phyloP scores from a whole-genome alignment of 2,329 filamentous ascomycete genomes.

The Cladosporium sp. region DNA sequence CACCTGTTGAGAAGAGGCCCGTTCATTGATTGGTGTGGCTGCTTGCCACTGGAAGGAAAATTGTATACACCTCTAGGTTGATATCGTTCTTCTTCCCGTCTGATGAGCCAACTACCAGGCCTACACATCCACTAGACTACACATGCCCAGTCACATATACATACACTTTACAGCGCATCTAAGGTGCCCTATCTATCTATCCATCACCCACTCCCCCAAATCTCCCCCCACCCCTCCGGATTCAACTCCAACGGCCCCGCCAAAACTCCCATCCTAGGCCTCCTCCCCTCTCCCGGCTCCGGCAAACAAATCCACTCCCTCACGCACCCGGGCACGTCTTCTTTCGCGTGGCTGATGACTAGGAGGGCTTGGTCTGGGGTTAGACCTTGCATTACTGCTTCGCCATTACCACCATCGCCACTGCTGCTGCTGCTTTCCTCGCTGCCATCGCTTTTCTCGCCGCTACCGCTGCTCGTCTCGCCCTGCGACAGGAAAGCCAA shows the following conservation, averaged over 20 bases:
- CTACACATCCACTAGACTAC: no score
- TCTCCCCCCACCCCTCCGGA: slow-evolving; percentile 26
- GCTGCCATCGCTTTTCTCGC: slow-evolving; percentile 23
- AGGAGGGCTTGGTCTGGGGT: slow-evolving; percentile 71
- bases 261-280: slow-evolving; percentile 61
- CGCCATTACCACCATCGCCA: slow-evolving; percentile 36
- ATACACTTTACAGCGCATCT: not conserved
- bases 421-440: slow-evolving; percentile 26
- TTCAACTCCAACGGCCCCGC: slow-evolving; percentile 31
- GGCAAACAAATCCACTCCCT: slow-evolving; percentile 83
- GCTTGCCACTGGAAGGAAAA: no score
- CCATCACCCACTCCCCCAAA: slow-evolving; percentile 22
- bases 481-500: slow-evolving; percentile 65
- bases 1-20: no score
- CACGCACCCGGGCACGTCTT: slow-evolving; percentile 82
- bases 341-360: slow-evolving; percentile 85
- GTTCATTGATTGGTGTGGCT: no score
- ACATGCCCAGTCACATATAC: no score
- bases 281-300: slow-evolving; percentile 59
- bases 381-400: slow-evolving; percentile 57
- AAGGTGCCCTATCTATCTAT: not conserved
- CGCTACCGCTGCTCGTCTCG: slow-evolving; percentile 33
- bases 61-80: no score
- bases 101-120: no score
- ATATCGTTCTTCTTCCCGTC: no score